Evolutionary conservation across 257 asterid genomes (phyloP), one percentile per base, ranked within the genome.

Genomic region (Solanum verrucosum): DNA sequence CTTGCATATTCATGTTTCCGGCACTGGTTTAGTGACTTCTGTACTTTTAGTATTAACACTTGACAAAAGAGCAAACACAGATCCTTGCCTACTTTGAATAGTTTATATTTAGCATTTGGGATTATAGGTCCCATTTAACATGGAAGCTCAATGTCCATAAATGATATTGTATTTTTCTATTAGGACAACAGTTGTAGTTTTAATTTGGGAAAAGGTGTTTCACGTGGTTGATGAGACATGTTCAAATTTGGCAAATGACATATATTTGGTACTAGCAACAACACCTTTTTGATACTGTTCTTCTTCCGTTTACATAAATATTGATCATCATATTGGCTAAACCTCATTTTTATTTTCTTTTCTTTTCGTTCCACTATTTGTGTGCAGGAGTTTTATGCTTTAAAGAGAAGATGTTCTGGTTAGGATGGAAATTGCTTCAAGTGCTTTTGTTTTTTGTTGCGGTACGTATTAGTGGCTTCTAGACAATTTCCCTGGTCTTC

Each of bases 401-500:
- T 96, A 92, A 96, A 95, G 92, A 92, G 93, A 77, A 94, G 98
- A 91, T 96, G 98, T 92, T 91, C 84, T 74, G 92, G 93, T 21
- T 98, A 93, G 93, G 96, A 94, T 73, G 96, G 98, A 87, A 96
- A 93, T 83, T 94, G 96, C 40, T 90, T 93, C 90, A 95, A 94
- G 90, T 96, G 98, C 93, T 93, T 93, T 87, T 96, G 99, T 93
- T 92, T 34, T 34, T 94, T 85, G 95, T 96, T 90, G 96, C 98
- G 52, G 99, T 96, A 93, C 89, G 98, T 89, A 77, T 33, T 33
- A 88, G 31, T 29, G 65, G 86, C 67, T 63, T 49, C 73, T 86
- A 35, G 73, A 44, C 35, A 59, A 34, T 79, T 29, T 65, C 34
- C 42, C 75, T 72, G 37, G 74, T 29, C 83, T 71, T 79, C 49